Percentiles rank a stretch among this genome's conserved stretches.
Conservation (phyloP, 2,329 filamentous ascomycete genomes). For the Penicillium sp. region DNA sequence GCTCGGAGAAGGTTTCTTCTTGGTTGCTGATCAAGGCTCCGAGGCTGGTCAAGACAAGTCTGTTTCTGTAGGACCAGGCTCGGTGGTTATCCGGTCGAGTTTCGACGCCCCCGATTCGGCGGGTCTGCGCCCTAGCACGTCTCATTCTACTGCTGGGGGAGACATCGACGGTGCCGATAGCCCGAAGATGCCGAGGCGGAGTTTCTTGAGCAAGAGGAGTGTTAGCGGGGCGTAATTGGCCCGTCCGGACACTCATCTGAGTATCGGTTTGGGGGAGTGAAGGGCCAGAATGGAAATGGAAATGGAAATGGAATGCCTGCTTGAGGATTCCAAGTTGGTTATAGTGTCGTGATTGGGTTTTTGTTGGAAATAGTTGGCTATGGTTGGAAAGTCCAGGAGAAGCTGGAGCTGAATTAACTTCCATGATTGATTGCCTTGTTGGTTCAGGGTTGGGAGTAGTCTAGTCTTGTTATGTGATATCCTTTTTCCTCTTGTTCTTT, state of each 20-base stretch:
- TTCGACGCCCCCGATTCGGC: slow-evolving; percentile 56
- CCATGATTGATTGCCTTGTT: background rate
- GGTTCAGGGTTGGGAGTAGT: background rate
- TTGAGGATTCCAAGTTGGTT: too few relatives aligned
- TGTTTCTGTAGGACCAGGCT: slow-evolving; percentile 72
- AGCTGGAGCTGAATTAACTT: background rate
- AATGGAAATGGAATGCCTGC: background rate
- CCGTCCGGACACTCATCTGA: background rate
- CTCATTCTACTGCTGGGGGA: slow-evolving; percentile 39
- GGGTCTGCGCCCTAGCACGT: slow-evolving; percentile 41
- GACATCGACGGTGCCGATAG: slow-evolving; percentile 2
- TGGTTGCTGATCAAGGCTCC: slow-evolving; percentile 78
- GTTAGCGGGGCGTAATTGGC: slow-evolving; percentile 35
- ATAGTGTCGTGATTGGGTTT: too few relatives aligned
- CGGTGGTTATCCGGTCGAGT: slow-evolving; percentile 71
- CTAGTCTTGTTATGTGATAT: slow-evolving; percentile 19
- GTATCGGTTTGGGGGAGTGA: too few relatives aligned
- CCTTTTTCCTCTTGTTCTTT: slow-evolving; percentile 16
- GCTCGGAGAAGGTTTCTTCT: slow-evolving; percentile 84
- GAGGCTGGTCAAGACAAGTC: slow-evolving; percentile 70
- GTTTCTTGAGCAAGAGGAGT: slow-evolving; percentile 52
- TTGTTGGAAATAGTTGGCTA: background rate
- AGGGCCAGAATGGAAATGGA: background rate
- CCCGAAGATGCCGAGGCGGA: slow-evolving; percentile 43
- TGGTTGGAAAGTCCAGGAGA: slow-evolving; percentile 8